Evolutionary conservation across 2,329 filamentous ascomycete genomes (phyloP), one percentile per base, ranked within the genome.

Genomic region (Sporothrix luriei): DNA sequence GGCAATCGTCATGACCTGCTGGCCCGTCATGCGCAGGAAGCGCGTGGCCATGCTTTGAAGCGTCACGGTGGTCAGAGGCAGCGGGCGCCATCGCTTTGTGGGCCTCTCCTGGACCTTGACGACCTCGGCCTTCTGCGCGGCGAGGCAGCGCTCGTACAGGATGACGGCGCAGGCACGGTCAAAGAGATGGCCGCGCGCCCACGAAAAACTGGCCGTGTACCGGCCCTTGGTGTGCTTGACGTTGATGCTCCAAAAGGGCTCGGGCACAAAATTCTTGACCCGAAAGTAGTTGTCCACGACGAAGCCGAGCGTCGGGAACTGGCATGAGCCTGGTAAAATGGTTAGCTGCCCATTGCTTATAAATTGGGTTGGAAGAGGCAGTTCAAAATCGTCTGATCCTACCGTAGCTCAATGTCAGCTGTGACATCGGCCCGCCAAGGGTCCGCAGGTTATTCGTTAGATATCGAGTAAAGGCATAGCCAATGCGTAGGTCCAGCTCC

Each of bases 271-370:
- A 75, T 97, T 97, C 73, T 92, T 90, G 66, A 99, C 95, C 66
- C 92, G 89, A 75, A 97, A 92, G 78, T 98, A 99, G 62, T 94
- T 88, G 79, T 99, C 95, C 7, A 99, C 95, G 1, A 99, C 94
- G 74, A 99, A 99, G 0, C 95, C 95, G 5, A 99, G 84, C 0
- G 95, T 98, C 1, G 95, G 95, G 76, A 99, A 99, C 78, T 99
- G 95, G 74, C 95, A 99, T 4, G 94, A 97, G 16, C 87, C 92
- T 92, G 48, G n/a, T 11, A 75, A 72, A 1, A 51, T 21, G 6
- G 38, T 61, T 13, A 46, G 57, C n/a, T 24, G 11, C 21, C 16
- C 40, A 43, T 48, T 48, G 43, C 13, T 16, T 4, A 48, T 6
- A 16, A 48, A 48, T 33, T 33, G 33, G 13, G 2, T 6, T 16